Base-by-base conservation (phyloP, 2,329 filamentous ascomycete genomes). In the Calonectria pseudoturangicola region DNA sequence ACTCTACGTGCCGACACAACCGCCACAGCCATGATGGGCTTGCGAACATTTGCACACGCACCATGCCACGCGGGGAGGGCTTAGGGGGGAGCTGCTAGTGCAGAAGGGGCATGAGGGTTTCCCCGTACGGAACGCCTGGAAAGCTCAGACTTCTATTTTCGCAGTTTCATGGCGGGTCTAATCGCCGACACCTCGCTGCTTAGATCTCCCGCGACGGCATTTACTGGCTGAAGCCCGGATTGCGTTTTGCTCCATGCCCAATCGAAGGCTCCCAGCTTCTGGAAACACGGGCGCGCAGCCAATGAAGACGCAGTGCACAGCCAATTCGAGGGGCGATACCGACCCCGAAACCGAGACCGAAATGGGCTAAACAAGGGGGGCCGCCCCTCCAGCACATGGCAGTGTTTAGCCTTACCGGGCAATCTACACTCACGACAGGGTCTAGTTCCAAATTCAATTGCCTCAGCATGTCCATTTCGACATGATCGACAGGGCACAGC, bases 271-370 rank as follows among this genome's bases (percentile, higher is more conserved):
- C 3, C 21, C 3, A 16, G 5, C n/a, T 60, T 60, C 54, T 60
- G 39, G 54, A 60, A 60, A 60, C 21, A 60, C n/a, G 39, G 33
- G 39, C 21, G n/a, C 28, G 21, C 18, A 48, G 30, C 50, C 28
- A n/a, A 36, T 58, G 41, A 15, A 6, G 39, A 50, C 45, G 33
- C 5, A 27, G 28, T 54, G 36, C 64, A 66, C 64, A 56, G 64
- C 64, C 64, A 54, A 66, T 54, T 28, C 27, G 56, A 43, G 33
- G 47, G 33, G 30, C 58, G 18, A 43, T 62, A 39, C 43, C 54
- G 54, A 62, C 58, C 25, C 15, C 66, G 66, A 68, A 45, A 68
- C 54, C 66, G 66, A 60, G 66, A 68, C 66, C 66, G 66, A 68
- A 43, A 41, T 41, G 33, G 21, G 33, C 54, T 36, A 56, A 12